Conservation (phyloP, 208 protist species). For the Acanthamoeba polyphaga region DNA sequence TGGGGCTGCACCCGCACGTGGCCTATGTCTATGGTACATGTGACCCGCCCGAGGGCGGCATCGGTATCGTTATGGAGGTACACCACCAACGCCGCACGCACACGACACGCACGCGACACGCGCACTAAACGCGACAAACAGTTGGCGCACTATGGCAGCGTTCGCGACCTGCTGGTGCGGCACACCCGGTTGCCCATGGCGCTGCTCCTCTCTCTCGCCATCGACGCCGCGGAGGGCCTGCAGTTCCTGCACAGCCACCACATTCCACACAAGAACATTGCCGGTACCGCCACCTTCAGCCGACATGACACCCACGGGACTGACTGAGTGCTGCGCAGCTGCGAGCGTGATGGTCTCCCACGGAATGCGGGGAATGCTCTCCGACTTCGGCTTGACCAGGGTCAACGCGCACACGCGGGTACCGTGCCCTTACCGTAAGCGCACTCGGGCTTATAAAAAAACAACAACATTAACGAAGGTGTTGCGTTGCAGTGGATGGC, state of each 20-base stretch:
- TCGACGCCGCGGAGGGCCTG: conserved; percentile 12
- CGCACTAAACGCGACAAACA: not conserved
- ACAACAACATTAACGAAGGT: too few species aligned
- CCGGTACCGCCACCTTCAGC: not conserved
- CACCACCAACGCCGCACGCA: not conserved
- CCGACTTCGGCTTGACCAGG: conserved; percentile 5
- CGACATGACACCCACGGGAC: too few species aligned
- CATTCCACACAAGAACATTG: conserved; percentile 34
- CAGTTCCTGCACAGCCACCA: not conserved
- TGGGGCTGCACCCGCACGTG: not conserved
- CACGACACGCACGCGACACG: not conserved
- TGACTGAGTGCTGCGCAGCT: not conserved
- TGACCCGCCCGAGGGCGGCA: conserved; percentile 3
- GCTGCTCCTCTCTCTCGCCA: not conserved
- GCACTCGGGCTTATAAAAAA: too few species aligned
- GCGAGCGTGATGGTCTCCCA: not conserved
- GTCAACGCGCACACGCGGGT: not conserved
- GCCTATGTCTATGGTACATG: conserved; percentile 11
- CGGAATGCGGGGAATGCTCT: not conserved
- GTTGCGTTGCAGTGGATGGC: not conserved
- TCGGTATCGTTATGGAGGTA: conserved; percentile 1
- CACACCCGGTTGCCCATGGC: not conserved
- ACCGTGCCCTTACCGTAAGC: not conserved
- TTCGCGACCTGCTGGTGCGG: not conserved
- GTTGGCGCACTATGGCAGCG: conserved; percentile 20